Evolutionary conservation across 73 alveolate species (phyloP).

Genomic region (Uronychia binucleata): DNA sequence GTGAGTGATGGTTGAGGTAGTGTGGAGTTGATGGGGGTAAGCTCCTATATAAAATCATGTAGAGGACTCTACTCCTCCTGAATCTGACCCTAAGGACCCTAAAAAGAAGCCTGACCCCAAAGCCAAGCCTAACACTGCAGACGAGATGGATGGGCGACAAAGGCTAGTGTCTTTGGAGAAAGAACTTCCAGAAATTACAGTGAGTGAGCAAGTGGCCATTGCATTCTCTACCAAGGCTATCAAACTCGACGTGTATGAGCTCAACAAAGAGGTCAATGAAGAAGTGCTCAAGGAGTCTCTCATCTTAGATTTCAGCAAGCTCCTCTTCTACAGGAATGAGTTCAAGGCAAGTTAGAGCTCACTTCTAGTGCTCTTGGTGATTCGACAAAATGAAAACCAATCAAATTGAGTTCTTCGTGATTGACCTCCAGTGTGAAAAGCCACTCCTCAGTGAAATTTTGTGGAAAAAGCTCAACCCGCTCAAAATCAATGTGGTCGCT

Average conservation of each 20-base stretch:
- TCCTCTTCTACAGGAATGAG: slow-evolving; percentile 34
- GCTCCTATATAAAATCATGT: too few species aligned
- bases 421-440: too few species aligned
- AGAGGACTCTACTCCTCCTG: too few species aligned
- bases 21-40: too few species aligned
- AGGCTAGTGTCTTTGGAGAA: slow-evolving; percentile 28
- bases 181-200: slow-evolving; percentile 27
- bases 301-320: slow-evolving; percentile 36
- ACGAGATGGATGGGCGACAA: too few species aligned
- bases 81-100: too few species aligned
- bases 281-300: slow-evolving; percentile 38
- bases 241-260: slow-evolving; percentile 49
- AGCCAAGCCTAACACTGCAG: too few species aligned
- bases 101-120: too few species aligned
- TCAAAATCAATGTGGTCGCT: slow-evolving; percentile 43
- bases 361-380: too few species aligned
- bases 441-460: slow-evolving; percentile 36
- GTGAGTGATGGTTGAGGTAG: too few species aligned
- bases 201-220: slow-evolving; percentile 60
- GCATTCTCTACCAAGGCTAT: slow-evolving; percentile 21
- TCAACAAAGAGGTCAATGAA: slow-evolving; percentile 37
- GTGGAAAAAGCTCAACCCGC: slow-evolving; percentile 61
- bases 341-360: not conserved
- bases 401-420: too few species aligned
- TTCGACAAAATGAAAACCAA: too few species aligned